Base-by-base conservation (phyloP, 108 stramenopile genomes). In the Skeletonema tropicum region DNA sequence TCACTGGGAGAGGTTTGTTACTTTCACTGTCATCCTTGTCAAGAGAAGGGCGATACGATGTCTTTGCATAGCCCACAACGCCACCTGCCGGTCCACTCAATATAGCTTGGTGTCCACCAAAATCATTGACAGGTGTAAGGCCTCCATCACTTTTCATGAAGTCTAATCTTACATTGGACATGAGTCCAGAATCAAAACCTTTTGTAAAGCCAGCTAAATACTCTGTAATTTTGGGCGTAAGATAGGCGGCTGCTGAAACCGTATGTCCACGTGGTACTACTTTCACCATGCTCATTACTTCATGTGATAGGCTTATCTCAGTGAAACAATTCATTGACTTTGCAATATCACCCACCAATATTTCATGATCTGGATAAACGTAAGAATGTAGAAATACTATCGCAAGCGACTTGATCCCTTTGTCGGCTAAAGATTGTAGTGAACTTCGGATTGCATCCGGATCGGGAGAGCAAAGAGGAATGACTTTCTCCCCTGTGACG, bases 61-160 rank as follows among this genome's bases (percentile, higher is more conserved):
- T 98, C 79, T 96, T 92, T 38, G 97, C 99, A 85, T 98, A 99
- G 8, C 99, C 99, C 29, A 98, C 98, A n/a, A 97, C 97, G 39
- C 92, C 93, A 21, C 90, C 95, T 8, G 97, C 98, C 1, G 97
- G 97, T 11, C 98, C 94, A 67, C 87, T 88, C 66, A 94, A 57
- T 38, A 99, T 96, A 14, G 98, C 98, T 60, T 96, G 93, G 85
- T 98, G 97, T 23, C 98, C 99, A 64, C 90, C 90, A 86, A 99
- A 99, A 55, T 88, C 85, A 64, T 85, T 79, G 23, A 97, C 90
- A 9, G 96, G 97, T 7, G 97, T 97, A 66, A 99, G 83, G 19
- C 99, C 99, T 6, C 99, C 99, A 83, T 99, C 99, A 52, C 90
- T 92, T 73, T 98, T 98, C 99, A 99, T 99, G 73, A 98, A 99